Percentiles rank a stretch among this genome's conserved stretches.
Evolutionary conservation across 2,329 filamentous ascomycete genomes (phyloP).

Genomic region (Hypoxylon sp.): DNA sequence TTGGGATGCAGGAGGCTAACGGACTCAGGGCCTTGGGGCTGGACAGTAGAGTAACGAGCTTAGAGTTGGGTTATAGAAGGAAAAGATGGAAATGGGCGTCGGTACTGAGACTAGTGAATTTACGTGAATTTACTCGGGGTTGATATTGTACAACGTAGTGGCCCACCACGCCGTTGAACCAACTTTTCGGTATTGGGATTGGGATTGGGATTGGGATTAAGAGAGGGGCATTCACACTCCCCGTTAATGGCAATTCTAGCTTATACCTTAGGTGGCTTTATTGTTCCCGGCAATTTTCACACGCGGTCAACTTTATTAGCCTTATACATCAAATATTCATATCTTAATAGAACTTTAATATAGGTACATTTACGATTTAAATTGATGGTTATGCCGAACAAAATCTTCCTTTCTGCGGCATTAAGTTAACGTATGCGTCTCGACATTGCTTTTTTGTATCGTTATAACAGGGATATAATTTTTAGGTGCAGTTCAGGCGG

Average conservation of each 20-base stretch:
- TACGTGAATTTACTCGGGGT: slow-evolving; percentile 15
- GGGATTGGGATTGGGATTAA: neutral
- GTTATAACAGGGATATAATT: neutral
- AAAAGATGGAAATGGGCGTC: neutral
- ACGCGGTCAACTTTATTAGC: neutral
- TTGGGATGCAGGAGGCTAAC: neutral
- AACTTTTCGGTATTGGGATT: slow-evolving; percentile 6
- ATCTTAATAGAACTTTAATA: neutral
- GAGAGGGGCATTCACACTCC: neutral
- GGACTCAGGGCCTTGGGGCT: neutral
- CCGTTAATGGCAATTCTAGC: neutral
- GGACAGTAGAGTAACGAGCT: neutral
- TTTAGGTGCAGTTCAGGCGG: slow-evolving; percentile 18
- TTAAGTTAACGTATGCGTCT: neutral
- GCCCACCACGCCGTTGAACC: slow-evolving; percentile 11
- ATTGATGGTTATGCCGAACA: neutral
- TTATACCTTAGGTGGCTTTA: neutral
- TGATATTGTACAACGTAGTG: slow-evolving; percentile 7
- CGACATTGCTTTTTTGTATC: neutral
- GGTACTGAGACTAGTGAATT: neutral
- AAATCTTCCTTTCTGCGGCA: neutral
- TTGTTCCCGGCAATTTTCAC: neutral
- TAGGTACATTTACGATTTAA: neutral
- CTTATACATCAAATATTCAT: neutral
- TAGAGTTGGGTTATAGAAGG: neutral